Conservation (phyloP, 306 rosid genomes). For the Chamaecrista fasciculata region DNA sequence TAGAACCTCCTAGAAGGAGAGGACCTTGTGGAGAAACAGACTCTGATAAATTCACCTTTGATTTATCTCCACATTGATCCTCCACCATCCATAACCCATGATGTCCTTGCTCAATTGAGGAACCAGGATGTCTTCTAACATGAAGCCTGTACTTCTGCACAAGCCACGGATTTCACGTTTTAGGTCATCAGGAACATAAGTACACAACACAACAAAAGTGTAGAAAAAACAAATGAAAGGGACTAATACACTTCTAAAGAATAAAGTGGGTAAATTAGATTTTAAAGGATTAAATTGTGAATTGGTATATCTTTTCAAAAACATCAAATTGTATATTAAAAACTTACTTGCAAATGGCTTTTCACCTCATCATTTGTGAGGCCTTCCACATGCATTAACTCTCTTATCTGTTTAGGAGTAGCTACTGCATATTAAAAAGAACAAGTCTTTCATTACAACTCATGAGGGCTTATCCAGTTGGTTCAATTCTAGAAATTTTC, state of each 20-base stretch:
- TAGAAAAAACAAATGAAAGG: too few species aligned
- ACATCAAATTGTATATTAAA: too few species aligned
- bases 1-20: conserved; percentile 46
- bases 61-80: conserved; percentile 46
- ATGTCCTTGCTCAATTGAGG: conserved; percentile 33
- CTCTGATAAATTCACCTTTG: conserved; percentile 43
- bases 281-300: too few species aligned
- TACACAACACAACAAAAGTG: neutral
- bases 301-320: too few species aligned
- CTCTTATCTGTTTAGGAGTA: conserved; percentile 94
- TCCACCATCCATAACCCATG: conserved; percentile 43
- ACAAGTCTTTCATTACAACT: neutral
- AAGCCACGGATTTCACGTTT: neutral
- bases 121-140: conserved; percentile 56
- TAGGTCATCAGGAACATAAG: neutral
- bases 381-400: conserved; percentile 79
- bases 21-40: conserved; percentile 82
- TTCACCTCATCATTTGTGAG: conserved; percentile 96
- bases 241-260: too few species aligned
- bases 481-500: neutral
- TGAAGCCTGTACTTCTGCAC: conserved; percentile 89
- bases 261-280: too few species aligned
- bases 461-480: neutral
- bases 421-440: conserved; percentile 50
- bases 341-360: conserved; percentile 83